These are phyloP conservation scores for Vigna mungo DNA, from an alignment of 306 rosid species.

Conservation along the genomic window DNA sequence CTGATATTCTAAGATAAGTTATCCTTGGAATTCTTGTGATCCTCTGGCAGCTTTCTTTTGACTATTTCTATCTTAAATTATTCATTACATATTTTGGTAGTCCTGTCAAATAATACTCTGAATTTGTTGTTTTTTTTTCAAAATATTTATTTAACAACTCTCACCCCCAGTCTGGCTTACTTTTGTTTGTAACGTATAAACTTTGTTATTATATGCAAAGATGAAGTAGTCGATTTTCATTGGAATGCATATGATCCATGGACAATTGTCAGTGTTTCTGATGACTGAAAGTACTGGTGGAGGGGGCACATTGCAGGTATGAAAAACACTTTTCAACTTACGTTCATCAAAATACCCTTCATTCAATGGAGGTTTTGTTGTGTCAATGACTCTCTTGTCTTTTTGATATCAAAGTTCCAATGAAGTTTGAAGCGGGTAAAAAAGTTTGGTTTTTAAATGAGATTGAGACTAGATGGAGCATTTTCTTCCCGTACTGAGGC, in stretches of 20 bases:
- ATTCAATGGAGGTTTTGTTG: too few species aligned
- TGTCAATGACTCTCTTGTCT: too few species aligned
- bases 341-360: too few species aligned
- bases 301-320: conserved; percentile 98
- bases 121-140: background rate
- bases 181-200: background rate
- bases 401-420: too few species aligned
- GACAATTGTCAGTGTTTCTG: conserved; percentile 97
- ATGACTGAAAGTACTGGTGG: conserved; percentile 98
- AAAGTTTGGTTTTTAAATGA: too few species aligned
- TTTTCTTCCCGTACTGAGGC: too few species aligned
- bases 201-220: conserved; percentile 47
- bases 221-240: conserved; percentile 64
- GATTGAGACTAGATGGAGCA: too few species aligned
- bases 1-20: conserved; percentile 15
- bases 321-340: background rate
- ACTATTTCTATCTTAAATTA: conserved; percentile 3
- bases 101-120: background rate
- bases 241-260: conserved; percentile 83
- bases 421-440: too few species aligned
- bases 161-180: background rate
- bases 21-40: background rate
- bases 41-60: background rate
- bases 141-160: background rate
- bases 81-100: conserved; percentile 5